A percentile compares a stretch with the other conserved stretches of the same genome.
These are phyloP conservation scores for Protomyces macrosporus DNA, from an alignment of 1,139 yeast genomes.

Conservation along the genomic window DNA sequence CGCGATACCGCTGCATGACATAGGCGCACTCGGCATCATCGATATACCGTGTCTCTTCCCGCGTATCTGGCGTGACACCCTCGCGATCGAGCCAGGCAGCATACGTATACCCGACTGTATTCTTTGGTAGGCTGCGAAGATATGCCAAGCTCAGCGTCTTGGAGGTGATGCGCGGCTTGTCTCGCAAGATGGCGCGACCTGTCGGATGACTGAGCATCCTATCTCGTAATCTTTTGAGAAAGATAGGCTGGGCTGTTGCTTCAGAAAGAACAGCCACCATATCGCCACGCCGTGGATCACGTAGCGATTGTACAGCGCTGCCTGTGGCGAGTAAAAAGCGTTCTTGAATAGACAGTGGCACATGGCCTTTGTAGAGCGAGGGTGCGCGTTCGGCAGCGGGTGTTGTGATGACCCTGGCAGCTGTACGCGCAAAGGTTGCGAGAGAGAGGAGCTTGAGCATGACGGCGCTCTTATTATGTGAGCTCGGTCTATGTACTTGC, in stretches of 20 bases:
- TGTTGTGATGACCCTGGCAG: neutral
- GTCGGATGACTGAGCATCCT: slow-evolving; percentile 69
- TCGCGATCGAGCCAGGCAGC: slow-evolving; percentile 78
- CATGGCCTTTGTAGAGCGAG: slow-evolving; percentile 62
- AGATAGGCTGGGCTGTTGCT: slow-evolving; percentile 70
- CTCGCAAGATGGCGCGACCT: slow-evolving; percentile 73
- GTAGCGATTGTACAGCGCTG: slow-evolving; percentile 75
- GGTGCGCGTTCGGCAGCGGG: neutral
- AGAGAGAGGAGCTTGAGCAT: neutral
- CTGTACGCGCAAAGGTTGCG: neutral
- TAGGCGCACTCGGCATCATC: slow-evolving; percentile 89
- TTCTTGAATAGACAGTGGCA: slow-evolving; percentile 65
- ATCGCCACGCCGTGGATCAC: slow-evolving; percentile 60
- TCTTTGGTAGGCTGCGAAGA: slow-evolving; percentile 57
- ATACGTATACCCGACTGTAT: slow-evolving; percentile 73
- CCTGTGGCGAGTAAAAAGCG: slow-evolving; percentile 60
- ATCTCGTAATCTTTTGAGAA: slow-evolving; percentile 56
- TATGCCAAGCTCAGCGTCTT: slow-evolving; percentile 60
- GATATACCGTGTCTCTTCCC: slow-evolving; percentile 75
- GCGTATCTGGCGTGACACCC: slow-evolving; percentile 88
- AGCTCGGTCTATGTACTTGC: too few species aligned
- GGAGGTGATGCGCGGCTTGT: slow-evolving; percentile 77
- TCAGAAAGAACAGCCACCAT: slow-evolving; percentile 93
- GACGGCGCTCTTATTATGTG: neutral
- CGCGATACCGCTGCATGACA: slow-evolving; percentile 86